These are phyloP conservation scores for Aspergillus conjunctus DNA, from an alignment of 495 filamentous ascomycete genomes.

Conservation along the genomic window DNA sequence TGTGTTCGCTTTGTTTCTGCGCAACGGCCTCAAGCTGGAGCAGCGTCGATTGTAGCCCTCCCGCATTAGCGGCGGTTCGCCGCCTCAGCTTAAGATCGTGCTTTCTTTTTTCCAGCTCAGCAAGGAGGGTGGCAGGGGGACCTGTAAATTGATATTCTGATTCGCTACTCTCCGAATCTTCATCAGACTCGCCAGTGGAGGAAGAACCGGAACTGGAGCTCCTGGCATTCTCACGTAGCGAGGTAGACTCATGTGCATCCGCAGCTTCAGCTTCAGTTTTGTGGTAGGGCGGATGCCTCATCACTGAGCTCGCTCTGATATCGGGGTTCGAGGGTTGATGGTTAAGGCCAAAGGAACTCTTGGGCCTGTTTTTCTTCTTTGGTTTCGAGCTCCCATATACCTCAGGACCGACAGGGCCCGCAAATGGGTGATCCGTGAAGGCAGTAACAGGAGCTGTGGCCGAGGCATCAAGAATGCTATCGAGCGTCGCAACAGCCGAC, in stretches of 20 bases:
- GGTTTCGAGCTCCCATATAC: slow-evolving; percentile 57
- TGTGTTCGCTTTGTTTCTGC: slow-evolving; percentile 75
- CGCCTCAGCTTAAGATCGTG: slow-evolving; percentile 76
- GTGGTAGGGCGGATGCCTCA: slow-evolving; percentile 18
- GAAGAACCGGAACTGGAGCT: slow-evolving; percentile 25
- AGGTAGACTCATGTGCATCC: slow-evolving; percentile 22
- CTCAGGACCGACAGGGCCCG: slow-evolving; percentile 68
- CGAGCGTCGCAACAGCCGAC: slow-evolving; percentile 85
- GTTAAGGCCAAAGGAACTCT: slow-evolving; percentile 28
- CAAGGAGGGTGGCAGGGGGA: slow-evolving; percentile 84
- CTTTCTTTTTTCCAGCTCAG: slow-evolving; percentile 89
- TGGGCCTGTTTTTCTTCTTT: slow-evolving; percentile 27
- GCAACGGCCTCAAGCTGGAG: slow-evolving; percentile 89
- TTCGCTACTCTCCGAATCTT: slow-evolving; percentile 19
- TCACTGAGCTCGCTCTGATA: slow-evolving; percentile 14
- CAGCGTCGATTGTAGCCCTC: slow-evolving; percentile 85
- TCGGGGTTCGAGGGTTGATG: slow-evolving; percentile 21
- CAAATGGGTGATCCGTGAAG: slow-evolving; percentile 90
- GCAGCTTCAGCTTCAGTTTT: slow-evolving; percentile 26
- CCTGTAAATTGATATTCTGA: slow-evolving; percentile 52
- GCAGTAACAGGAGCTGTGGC: slow-evolving; percentile 88
- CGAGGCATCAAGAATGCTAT: slow-evolving; percentile 94
- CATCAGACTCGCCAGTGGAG: slow-evolving; percentile 20
- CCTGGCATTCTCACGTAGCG: slow-evolving; percentile 26
- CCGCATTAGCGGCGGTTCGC: slow-evolving; percentile 63